These are phyloP conservation scores for Zelopaecilomyces penicillatus DNA, from an alignment of 2,329 filamentous ascomycete species.

Conservation along the genomic window DNA sequence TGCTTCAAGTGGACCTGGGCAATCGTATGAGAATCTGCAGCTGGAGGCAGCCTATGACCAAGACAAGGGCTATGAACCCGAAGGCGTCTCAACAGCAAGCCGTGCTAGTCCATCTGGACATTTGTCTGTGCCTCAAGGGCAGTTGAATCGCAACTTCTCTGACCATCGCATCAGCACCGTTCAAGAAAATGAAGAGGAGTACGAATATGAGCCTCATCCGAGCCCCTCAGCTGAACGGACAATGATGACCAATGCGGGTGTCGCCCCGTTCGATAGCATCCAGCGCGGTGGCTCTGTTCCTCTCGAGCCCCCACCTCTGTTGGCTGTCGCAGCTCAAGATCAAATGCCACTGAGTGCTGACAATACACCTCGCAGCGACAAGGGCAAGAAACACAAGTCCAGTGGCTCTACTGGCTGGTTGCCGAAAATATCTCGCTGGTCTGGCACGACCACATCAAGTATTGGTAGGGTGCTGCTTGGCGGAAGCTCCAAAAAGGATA, in stretches of 20 bases:
- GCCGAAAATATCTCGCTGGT: constrained; percentile 95
- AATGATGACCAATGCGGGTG: constrained; percentile 51
- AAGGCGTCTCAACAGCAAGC: constrained; percentile 63
- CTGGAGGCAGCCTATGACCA: constrained; percentile 57
- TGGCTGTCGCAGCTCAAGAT: constrained; percentile 29
- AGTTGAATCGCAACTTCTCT: constrained; percentile 49
- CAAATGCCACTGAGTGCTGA: constrained; percentile 54
- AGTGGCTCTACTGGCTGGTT: constrained; percentile 70
- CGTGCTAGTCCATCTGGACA: constrained; percentile 69
- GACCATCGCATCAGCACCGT: constrained; percentile 87
- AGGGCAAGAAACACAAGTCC: constrained; percentile 82
- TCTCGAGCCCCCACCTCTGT: constrained; percentile 51
- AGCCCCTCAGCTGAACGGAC: constrained; percentile 30
- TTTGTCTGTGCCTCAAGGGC: constrained; percentile 51
- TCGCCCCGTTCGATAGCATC: constrained; percentile 39
- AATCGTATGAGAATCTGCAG: constrained; percentile 62
- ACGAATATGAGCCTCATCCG: constrained; percentile 40
- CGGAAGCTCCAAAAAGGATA: constrained; percentile 50
- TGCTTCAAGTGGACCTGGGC: constrained; percentile 42
- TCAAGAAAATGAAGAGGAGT: constrained; percentile 72
- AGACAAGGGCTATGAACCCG: constrained; percentile 71
- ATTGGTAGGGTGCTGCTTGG: constrained; percentile 69
- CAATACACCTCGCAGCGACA: constrained; percentile 66
- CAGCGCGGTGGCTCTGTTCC: constrained; percentile 46
- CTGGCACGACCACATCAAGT: constrained; percentile 87